These are phyloP conservation scores for Vigna trinervia DNA, from an alignment of 306 rosid species.

Conservation along the genomic window DNA sequence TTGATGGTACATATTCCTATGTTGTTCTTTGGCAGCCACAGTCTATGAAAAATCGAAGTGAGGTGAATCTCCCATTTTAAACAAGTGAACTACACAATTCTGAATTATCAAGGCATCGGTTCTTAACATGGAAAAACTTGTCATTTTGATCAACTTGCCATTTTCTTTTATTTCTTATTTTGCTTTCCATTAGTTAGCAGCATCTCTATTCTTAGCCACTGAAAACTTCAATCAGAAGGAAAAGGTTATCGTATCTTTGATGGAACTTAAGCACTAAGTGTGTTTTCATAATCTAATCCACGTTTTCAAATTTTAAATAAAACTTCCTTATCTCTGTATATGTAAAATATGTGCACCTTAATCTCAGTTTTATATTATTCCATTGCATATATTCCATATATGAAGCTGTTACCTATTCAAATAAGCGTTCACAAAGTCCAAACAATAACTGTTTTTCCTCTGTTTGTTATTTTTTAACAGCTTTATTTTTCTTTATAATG, in stretches of 20 bases:
- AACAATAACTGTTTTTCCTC: neutral
- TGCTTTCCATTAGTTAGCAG: neutral
- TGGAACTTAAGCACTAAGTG: neutral
- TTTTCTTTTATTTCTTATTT: neutral
- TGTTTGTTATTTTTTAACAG: neutral
- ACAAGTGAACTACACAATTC: constrained; percentile 1
- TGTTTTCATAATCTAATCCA: neutral
- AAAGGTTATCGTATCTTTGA: neutral
- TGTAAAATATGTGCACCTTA: neutral
- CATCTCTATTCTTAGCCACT: constrained; percentile 14
- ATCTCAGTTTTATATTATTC: neutral
- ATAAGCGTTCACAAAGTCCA: neutral
- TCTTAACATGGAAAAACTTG: constrained; percentile 21
- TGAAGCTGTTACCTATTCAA: neutral
- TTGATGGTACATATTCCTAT: neutral
- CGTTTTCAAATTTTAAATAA: neutral
- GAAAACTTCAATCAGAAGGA: constrained; percentile 20
- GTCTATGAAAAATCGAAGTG: neutral
- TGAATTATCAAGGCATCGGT: neutral
- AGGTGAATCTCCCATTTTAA: constrained; percentile 12
- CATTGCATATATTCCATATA: neutral
- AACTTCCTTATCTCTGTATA: neutral
- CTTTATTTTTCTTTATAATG: neutral
- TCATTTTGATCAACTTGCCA: neutral
- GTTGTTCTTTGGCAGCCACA: neutral